A percentile compares a stretch with the other conserved stretches of the same genome.
These are phyloP conservation scores for Lepidium sativum DNA, from an alignment of 345 rosid species.

Conservation along the genomic window DNA sequence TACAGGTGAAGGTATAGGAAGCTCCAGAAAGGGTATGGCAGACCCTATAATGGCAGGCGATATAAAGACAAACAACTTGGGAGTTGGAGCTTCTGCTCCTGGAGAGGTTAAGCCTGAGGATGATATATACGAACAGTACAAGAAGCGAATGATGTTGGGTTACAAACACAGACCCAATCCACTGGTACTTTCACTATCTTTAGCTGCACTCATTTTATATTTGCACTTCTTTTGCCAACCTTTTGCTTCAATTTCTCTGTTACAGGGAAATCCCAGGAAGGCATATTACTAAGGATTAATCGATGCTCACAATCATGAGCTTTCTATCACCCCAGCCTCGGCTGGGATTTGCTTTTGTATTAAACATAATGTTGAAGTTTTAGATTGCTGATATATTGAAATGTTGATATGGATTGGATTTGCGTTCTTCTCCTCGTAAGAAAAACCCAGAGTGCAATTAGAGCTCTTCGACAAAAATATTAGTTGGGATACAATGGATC, in stretches of 20 bases:
- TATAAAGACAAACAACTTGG: conserved; percentile 80
- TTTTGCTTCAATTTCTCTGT: background rate
- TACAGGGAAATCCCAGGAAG: conserved; percentile 32
- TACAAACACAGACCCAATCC: conserved; percentile 95
- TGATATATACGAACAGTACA: conserved; percentile 97
- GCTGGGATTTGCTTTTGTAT: conserved; percentile 8
- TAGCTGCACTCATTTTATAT: background rate
- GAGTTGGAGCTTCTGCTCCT: conserved; percentile 89
- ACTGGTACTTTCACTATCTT: conserved; percentile 40
- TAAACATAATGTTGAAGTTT: background rate
- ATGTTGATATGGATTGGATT: conserved; percentile 15
- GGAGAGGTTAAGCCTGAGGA: conserved; percentile 89
- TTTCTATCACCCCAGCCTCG: background rate
- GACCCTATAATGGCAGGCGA: conserved; percentile 90
- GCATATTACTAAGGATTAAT: conserved; percentile 25
- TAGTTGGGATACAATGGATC: background rate
- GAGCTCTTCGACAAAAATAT: background rate
- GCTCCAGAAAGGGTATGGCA: conserved; percentile 82
- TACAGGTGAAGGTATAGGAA: conserved; percentile 97
- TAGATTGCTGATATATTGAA: conserved; percentile 2
- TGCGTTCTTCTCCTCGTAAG: background rate
- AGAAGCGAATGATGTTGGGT: conserved; percentile 99
- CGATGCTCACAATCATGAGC: background rate
- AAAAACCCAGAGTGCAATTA: background rate
- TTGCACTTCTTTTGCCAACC: background rate